Evolutionary conservation across 2,329 filamentous ascomycete genomes (phyloP), one percentile per base, ranked within the genome.

Genomic region (Ascosphaera pollenicola): DNA sequence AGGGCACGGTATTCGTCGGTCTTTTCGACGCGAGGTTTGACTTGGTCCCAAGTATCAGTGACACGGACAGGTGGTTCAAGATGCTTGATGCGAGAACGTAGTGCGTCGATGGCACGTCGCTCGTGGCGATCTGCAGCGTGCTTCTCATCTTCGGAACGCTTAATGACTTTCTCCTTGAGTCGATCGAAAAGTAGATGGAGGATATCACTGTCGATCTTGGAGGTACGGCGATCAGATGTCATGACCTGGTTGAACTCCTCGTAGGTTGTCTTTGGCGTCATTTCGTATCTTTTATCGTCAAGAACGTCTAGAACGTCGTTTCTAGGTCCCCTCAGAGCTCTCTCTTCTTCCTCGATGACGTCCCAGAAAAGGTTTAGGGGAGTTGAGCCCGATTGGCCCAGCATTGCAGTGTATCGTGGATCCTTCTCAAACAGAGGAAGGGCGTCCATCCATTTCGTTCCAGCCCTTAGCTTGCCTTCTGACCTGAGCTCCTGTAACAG

Each of bases 321-420:
- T 44, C 82, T 70, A 37, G 78, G 76, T 38, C 73, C 75, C 44
- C 85, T 77, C 37, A 94, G 64, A n/a, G 77, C 75, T 42, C 80
- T 74, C 52, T 98, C 87, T 56, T 95, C 84, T 55, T 93, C 84
- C 55, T 95, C 89, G 18, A 95, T 69, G 37, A 85, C 65, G 54
- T 98, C 89, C 83, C 87, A 94, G 62, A 98, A 95, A 5, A 98
- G 65, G 51, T 95, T 84, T 46, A 93, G 68, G 11, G 89, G 82
- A 3, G 73, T 79, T 3, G 85, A 93, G 41, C 87, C 85, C 42
- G 70, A 60, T 53, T 91, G 82, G 39, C 84, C 85, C 43, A 85
- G 69, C 66, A 93, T 83, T 45, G 73, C 75, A 48, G 66, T 68
- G 58, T 93, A 95, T 47, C 85, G 80, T 37, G 77, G 69, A 51